Base-by-base conservation (phyloP, 1,284 basidiomycete genomes). In the Xerocomus nothofagi region DNA sequence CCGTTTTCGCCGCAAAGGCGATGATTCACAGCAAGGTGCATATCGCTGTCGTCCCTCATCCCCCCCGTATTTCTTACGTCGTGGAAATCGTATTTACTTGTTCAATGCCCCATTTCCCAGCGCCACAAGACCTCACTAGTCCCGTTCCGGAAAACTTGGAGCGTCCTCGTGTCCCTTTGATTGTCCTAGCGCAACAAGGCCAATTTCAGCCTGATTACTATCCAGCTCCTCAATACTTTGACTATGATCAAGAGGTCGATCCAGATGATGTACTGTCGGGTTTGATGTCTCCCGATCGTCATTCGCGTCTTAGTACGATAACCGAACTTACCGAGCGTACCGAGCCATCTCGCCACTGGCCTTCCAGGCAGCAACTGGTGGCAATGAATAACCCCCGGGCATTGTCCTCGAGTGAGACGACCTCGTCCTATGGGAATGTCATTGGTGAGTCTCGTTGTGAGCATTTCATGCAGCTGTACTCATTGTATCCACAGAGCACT, bases 241-340 rank as follows among this genome's bases (percentile, higher is more conserved):
- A 39, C 31, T 58, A 59, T 41, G 53, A 54, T 33, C 42, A 61
- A 18, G 65, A 57, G 10, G 42, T 50, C 41, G 57, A 58, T 31
- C 46, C 32, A 20, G 54, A 56, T 37, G 56, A 57, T 47, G 21
- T 51, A 32, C 41, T 55, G 18, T 24, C 49, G 42, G 66, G 44
- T 37, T 30, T 58, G 9, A 57, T 56, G 63, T 56, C 63, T 29
- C 59, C 57, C 5, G 57, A 59, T 56, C 67, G 54, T 23, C 46
- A 54, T 46, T 69, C 63, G 9, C 69, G 63, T 45, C 63, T 87
- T 49, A 85, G 77, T 54, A 84, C 81, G 3, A 88, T 88, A 53
- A 75, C 78, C 21, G 86, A 88, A 63, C 68, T 66, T 41, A 82
- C 85, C 12, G 86, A 88, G 59, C 72, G 73, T 20, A 82, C 84